phyloP scores from a whole-genome alignment of 2,329 filamentous ascomycete genomes.

The Sclerotinia subarctica region DNA sequence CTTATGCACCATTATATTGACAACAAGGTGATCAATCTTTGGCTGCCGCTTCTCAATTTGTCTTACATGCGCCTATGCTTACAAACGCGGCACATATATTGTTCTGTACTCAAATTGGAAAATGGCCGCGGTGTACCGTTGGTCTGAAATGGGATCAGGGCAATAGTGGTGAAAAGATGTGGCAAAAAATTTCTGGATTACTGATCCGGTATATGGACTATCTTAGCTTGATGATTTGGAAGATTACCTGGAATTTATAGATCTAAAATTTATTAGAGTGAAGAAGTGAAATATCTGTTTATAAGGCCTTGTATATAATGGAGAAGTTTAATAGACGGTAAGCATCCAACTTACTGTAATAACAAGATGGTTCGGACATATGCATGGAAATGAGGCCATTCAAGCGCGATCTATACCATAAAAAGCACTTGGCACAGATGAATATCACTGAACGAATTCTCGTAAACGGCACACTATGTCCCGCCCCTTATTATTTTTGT shows the following conservation, averaged over 20 bases:
- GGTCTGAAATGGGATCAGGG: not conserved
- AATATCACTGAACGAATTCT: not conserved
- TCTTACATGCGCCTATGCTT: not conserved
- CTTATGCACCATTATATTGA: not conserved
- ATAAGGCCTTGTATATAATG: not conserved
- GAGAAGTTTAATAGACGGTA: not conserved
- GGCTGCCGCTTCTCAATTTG: not conserved
- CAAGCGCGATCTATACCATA: not conserved
- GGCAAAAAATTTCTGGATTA: not conserved
- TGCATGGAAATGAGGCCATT: not conserved
- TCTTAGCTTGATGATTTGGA: not conserved
- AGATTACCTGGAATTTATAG: not conserved
- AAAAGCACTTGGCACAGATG: not conserved
- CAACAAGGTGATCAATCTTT: not conserved
- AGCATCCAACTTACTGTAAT: not conserved
- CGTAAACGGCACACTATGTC: not conserved
- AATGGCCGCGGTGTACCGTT: not conserved
- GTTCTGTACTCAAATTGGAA: not conserved
- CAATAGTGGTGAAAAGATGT: not conserved
- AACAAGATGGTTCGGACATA: not conserved
- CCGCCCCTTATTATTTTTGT: not conserved
- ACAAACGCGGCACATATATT: not conserved
- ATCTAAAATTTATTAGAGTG: not conserved
- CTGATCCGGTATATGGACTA: not conserved
- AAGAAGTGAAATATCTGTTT: not conserved